Percentiles rank a stretch among this genome's conserved stretches.
These are phyloP conservation scores for Haberlea rhodopensis DNA, from an alignment of 257 asterid genomes.

Conservation along the genomic window DNA sequence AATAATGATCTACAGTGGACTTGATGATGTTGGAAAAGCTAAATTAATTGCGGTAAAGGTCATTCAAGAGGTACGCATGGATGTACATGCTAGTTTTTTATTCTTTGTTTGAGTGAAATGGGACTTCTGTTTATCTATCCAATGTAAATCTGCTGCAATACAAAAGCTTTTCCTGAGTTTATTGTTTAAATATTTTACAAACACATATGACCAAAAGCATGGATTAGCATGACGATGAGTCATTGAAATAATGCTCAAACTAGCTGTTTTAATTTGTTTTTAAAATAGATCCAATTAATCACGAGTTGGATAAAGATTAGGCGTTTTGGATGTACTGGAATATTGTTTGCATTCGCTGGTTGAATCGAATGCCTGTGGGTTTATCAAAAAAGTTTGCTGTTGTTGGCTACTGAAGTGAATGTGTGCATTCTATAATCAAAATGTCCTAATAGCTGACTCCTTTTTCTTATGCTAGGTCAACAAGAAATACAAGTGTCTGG, in stretches of 20 bases:
- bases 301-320: slow-evolving; percentile 23
- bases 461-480: slow-evolving; percentile 60
- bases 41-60: slow-evolving; percentile 77
- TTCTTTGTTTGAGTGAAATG: slow-evolving; percentile 12
- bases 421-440: neutral
- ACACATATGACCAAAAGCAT: slow-evolving; percentile 19
- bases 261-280: slow-evolving; percentile 8
- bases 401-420: slow-evolving; percentile 17
- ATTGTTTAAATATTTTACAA: slow-evolving; percentile 17
- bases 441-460: slow-evolving; percentile 4
- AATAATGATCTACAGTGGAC: slow-evolving; percentile 92
- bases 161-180: slow-evolving; percentile 8
- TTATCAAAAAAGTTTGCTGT: neutral
- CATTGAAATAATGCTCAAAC: slow-evolving; percentile 12
- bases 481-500: slow-evolving; percentile 91
- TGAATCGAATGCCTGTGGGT: slow-evolving; percentile 16
- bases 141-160: slow-evolving; percentile 5
- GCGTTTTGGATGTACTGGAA: slow-evolving; percentile 16
- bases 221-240: slow-evolving; percentile 9
- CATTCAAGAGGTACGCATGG: slow-evolving; percentile 73
- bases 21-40: slow-evolving; percentile 87
- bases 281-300: neutral
- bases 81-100: slow-evolving; percentile 8
- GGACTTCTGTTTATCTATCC: slow-evolving; percentile 16
- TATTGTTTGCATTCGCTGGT: slow-evolving; percentile 16